Evolutionary conservation across 2,329 filamentous ascomycete genomes (phyloP).

Genomic region (Microcyclospora tardicrescens): DNA sequence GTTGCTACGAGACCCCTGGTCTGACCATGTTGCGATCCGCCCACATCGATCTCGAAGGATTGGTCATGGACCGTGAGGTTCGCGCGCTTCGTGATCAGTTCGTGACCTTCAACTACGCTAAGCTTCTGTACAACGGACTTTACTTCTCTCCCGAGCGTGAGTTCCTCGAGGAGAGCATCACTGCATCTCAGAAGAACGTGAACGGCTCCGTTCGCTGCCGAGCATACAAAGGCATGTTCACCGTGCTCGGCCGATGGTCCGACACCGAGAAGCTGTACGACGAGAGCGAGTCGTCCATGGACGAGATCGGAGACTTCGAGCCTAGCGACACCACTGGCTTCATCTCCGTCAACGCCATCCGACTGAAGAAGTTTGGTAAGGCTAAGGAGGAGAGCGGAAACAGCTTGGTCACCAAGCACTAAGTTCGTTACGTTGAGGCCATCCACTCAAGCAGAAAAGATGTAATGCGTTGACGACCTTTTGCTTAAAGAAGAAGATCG

Average conservation of each 20-base stretch:
- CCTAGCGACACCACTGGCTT: constrained; percentile 55
- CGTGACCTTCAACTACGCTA: constrained; percentile 51
- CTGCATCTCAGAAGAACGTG: constrained; percentile 47
- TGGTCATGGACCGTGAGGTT: constrained; percentile 56
- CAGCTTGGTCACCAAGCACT: constrained; percentile 17
- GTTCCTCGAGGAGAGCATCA: constrained; percentile 54
- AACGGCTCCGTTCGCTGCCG: constrained; percentile 50
- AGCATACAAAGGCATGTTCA: constrained; percentile 54
- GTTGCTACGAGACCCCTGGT: constrained; percentile 62
- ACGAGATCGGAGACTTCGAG: constrained; percentile 55
- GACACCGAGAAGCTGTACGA: constrained; percentile 60
- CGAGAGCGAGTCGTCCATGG: constrained; percentile 54
- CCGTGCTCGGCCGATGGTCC: constrained; percentile 45
- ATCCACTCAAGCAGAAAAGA: too few species aligned
- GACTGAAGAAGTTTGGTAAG: constrained; percentile 32
- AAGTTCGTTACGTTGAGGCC: background rate
- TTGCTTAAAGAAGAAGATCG: too few species aligned
- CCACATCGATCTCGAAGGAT: constrained; percentile 51
- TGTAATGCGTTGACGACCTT: too few species aligned
- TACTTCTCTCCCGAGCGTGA: constrained; percentile 61
- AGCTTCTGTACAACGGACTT: constrained; percentile 48
- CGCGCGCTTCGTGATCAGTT: constrained; percentile 59
- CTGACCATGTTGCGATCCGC: constrained; percentile 44
- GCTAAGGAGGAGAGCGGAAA: constrained; percentile 25
- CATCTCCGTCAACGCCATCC: constrained; percentile 56